phyloP scores from a whole-genome alignment of 2,329 filamentous ascomycete genomes.

The Fusarium goolgardi region DNA sequence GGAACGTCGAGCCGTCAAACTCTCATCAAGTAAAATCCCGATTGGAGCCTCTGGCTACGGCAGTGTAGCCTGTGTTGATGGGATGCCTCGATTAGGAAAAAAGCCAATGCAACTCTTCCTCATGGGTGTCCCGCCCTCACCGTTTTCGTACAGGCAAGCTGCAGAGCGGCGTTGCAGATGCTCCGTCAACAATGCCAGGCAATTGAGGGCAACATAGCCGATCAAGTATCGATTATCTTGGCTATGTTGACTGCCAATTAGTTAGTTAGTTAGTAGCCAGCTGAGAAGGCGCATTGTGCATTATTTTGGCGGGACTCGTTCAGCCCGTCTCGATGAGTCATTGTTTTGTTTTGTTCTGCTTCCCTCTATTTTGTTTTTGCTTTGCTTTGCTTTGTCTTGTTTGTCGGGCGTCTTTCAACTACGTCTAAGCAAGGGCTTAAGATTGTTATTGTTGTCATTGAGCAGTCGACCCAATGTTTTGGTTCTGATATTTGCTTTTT shows the following conservation, averaged over 20 bases:
- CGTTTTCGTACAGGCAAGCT: slow-evolving; percentile 42
- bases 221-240: not conserved
- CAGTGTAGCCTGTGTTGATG: not conserved
- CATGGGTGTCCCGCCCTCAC: slow-evolving; percentile 35
- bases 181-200: slow-evolving; percentile 13
- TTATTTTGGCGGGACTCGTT: slow-evolving; percentile 11
- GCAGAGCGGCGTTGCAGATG: slow-evolving; percentile 34
- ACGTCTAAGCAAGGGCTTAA: not conserved
- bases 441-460: not conserved
- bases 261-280: not conserved
- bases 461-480: not conserved
- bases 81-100: not conserved
- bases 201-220: not conserved
- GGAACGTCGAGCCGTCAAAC: not conserved
- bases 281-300: not conserved
- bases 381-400: not conserved
- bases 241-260: not conserved
- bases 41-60: slow-evolving; percentile 32
- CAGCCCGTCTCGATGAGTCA: not conserved
- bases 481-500: slow-evolving; percentile 3
- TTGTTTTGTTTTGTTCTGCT: not conserved
- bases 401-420: not conserved
- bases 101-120: slow-evolving; percentile 3
- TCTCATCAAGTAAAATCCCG: slow-evolving; percentile 31
- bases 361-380: not conserved